phyloP scores from a whole-genome alignment of 495 filamentous ascomycete species.

The Penicillium angulare region DNA sequence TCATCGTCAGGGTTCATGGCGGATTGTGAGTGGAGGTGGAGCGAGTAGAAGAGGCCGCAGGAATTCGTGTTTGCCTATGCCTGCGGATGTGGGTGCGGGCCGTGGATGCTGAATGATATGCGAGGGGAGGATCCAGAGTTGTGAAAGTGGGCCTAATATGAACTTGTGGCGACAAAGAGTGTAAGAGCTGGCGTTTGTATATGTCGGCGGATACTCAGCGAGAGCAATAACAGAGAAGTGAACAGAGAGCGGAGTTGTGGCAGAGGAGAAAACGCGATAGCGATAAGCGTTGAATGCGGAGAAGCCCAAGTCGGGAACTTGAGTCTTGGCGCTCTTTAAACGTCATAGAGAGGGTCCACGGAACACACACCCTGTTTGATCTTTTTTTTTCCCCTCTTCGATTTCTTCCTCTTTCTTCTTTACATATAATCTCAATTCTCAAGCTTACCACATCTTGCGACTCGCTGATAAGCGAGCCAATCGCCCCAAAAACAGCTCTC shows the following conservation, averaged over 20 bases:
- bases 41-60: conserved; percentile 15
- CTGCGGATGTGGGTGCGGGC: no score
- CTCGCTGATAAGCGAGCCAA: no score
- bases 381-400: conserved; percentile 1
- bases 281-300: conserved; percentile 24
- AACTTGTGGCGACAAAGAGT: background rate
- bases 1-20: conserved; percentile 35
- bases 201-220: no score
- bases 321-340: conserved; percentile 25
- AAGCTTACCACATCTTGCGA: no score
- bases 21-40: conserved; percentile 16
- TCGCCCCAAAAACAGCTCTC: no score
- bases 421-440: background rate
- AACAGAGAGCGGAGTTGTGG: conserved; percentile 3
- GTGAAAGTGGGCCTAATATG: background rate
- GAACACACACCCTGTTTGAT: conserved; percentile 9
- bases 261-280: conserved; percentile 21
- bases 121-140: background rate
- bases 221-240: background rate
- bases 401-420: conserved; percentile 1
- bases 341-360: conserved; percentile 31
- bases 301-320: conserved; percentile 9
- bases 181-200: no score
- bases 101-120: no score
- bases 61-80: no score